phyloP scores from a whole-genome alignment of 805 yeast genomes.

The Yamadazyma ubonensis region DNA sequence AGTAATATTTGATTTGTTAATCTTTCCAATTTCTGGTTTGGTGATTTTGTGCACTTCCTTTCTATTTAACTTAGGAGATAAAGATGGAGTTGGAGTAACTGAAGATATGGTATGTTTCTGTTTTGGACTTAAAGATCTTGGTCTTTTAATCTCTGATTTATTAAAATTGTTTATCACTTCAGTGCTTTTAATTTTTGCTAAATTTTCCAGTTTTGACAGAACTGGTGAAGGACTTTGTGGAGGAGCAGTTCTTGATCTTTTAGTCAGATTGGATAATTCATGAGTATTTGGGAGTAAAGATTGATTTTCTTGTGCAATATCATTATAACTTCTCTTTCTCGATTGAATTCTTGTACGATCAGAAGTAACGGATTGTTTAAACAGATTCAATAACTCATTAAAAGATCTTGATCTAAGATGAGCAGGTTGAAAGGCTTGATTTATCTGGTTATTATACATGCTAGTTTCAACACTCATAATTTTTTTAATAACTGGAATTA shows the following conservation, averaged over 20 bases:
- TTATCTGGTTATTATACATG: conserved; percentile 32
- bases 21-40: conserved; percentile 4
- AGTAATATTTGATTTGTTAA: conserved; percentile 15
- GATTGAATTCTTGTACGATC: conserved; percentile 13
- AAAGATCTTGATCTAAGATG: conserved; percentile 36
- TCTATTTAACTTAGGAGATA: conserved; percentile 1
- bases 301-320: conserved; percentile 16
- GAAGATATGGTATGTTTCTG: conserved; percentile 6
- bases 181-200: background rate
- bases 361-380: conserved; percentile 21
- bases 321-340: conserved; percentile 32
- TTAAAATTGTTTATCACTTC: conserved; percentile 4
- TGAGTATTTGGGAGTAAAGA: background rate
- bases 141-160: conserved; percentile 15
- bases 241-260: conserved; percentile 48
- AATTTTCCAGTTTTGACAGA: background rate
- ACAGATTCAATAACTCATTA: conserved; percentile 30
- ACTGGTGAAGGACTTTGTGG: conserved; percentile 31
- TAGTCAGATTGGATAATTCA: conserved; percentile 15
- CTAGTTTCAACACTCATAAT: conserved; percentile 33
- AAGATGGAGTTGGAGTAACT: background rate
- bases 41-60: conserved; percentile 1
- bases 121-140: conserved; percentile 30
- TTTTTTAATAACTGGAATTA: background rate
- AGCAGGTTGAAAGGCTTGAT: conserved; percentile 26